Base-by-base conservation (phyloP, 1,284 basidiomycete species). In the Malassezia restricta region DNA sequence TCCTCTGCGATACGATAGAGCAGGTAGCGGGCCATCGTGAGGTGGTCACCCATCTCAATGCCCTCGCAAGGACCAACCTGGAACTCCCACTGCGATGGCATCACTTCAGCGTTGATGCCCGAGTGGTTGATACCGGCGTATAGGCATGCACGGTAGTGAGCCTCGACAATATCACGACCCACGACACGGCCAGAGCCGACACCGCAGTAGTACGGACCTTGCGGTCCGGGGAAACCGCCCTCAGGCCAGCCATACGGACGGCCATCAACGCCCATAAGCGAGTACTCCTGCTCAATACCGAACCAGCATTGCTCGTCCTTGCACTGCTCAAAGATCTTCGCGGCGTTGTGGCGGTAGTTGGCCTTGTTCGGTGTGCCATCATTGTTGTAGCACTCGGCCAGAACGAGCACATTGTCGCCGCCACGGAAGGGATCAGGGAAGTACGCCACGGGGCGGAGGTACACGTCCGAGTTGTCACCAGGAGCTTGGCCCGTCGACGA, bases 11-110 rank as follows among this genome's bases (percentile, higher is more conserved):
- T 56, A 32, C 70, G 66, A 56, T 59, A 49, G 47, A 73, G 61
- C 42, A 73, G 58, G 68, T 68, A 73, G 43, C 70, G 68, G 41
- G 70, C 68, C 8, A 73, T 59, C 51, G 59, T 59, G 52, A 73
- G 62, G 59, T 71, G 90, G 77, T 99, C 92, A 68, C 92, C 92
- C 87, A 98, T 94, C 64, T 86, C 81, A 76, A 98, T 95, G 62
- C 92, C 92, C 76, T 86, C 84, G 74, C 92, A 96, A 38, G 92
- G 92, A 57, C 92, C 92, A 67, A 98, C 90, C 77, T 98, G 94
- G 86, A 94, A 98, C 79, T 98, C 92, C 91, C 91, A 96, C 77
- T 98, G 94, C 56, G 91, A 85, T 28, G 94, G 92, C 92, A 98
- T 96, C 67, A 98, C 94, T 78, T 98, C 94, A 63, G 94, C 94